These are phyloP conservation scores for Blastomyces gilchristii DNA, from an alignment of 2,329 filamentous ascomycete species.

Conservation along the genomic window DNA sequence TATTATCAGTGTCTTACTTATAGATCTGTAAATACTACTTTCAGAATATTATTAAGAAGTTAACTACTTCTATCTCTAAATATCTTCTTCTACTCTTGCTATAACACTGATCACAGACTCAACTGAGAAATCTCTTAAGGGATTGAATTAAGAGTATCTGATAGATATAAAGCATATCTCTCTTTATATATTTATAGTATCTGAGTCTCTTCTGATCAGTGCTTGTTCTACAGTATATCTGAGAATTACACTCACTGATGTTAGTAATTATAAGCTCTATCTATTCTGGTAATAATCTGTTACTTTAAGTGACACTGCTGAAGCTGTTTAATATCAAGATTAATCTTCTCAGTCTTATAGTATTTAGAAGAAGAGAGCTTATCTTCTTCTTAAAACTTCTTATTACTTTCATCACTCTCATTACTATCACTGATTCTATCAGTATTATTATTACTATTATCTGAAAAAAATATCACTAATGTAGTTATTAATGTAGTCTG, in stretches of 20 bases:
- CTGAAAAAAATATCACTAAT: conserved; percentile 1
- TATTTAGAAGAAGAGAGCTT: not conserved
- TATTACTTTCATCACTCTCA: not conserved
- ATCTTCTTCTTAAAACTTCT: not conserved
- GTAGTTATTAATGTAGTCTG: not conserved
- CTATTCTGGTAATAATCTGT: not conserved
- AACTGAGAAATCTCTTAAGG: conserved; percentile 17
- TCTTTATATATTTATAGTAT: not conserved
- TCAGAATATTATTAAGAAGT: conserved; percentile 10
- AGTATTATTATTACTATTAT: not conserved
- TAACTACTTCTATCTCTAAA: conserved; percentile 9
- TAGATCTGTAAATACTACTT: conserved; percentile 11
- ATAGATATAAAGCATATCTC: not conserved
- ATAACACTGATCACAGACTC: conserved; percentile 15
- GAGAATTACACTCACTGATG: not conserved
- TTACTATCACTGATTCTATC: not conserved
- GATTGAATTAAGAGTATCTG: not conserved
- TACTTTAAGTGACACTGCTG: not conserved
- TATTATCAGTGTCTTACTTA: conserved; percentile 11
- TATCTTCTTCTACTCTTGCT: conserved; percentile 17
- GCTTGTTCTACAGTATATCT: not conserved
- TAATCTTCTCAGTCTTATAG: not conserved
- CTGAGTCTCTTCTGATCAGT: not conserved
- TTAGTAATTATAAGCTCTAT: not conserved
- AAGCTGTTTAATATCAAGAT: not conserved